A percentile compares a stretch with the other conserved stretches of the same genome.
phyloP scores from a whole-genome alignment of 2,329 filamentous ascomycete species.

The Cercospora nicotianae region DNA sequence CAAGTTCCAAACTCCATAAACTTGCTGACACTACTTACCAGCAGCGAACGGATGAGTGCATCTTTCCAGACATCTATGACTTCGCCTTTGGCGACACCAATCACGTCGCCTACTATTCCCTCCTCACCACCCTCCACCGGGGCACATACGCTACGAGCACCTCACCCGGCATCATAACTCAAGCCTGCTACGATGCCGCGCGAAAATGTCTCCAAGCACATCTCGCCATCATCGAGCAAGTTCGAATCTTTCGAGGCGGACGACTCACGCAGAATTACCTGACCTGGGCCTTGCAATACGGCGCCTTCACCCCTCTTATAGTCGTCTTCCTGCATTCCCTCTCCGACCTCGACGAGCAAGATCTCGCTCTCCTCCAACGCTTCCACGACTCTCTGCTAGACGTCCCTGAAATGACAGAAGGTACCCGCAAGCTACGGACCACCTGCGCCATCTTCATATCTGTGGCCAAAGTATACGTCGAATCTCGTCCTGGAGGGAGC shows the following conservation, averaged over 20 bases:
- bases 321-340: constrained; percentile 20
- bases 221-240: constrained; percentile 12
- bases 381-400: constrained; percentile 17
- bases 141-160: constrained; percentile 12
- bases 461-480: constrained; percentile 17
- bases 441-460: constrained; percentile 17
- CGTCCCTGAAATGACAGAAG: constrained; percentile 10
- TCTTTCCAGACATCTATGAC: constrained; percentile 13
- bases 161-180: constrained; percentile 14
- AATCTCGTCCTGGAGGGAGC: not conserved
- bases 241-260: constrained; percentile 7
- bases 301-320: constrained; percentile 20
- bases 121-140: constrained; percentile 19
- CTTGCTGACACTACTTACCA: not conserved
- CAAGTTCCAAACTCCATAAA: not conserved
- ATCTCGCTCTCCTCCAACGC: constrained; percentile 14
- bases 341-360: constrained; percentile 13
- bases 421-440: constrained; percentile 10
- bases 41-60: not conserved
- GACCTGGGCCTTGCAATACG: constrained; percentile 18
- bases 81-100: constrained; percentile 11
- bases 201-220: constrained; percentile 17
- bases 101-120: constrained; percentile 15
- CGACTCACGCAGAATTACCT: constrained; percentile 14
- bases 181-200: constrained; percentile 19